Percentiles rank a stretch among this genome's conserved stretches.
These are phyloP conservation scores for Trichoderma pleuroti DNA, from an alignment of 2,329 filamentous ascomycete genomes.

Conservation along the genomic window DNA sequence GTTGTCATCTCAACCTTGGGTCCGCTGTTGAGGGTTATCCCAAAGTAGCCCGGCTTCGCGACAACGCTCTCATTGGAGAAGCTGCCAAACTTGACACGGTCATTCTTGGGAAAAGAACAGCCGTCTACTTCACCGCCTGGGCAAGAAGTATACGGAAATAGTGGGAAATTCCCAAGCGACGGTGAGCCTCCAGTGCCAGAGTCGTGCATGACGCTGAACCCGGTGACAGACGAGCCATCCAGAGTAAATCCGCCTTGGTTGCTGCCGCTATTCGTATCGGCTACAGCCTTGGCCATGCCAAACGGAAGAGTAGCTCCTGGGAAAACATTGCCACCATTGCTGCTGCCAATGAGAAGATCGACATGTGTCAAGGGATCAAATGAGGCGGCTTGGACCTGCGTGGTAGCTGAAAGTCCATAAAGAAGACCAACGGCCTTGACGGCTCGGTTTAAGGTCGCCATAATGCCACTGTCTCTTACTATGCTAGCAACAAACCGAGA, in stretches of 20 bases:
- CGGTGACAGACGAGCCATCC: slow-evolving; percentile 47
- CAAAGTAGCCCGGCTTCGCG: slow-evolving; percentile 63
- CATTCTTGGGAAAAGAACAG: slow-evolving; percentile 56
- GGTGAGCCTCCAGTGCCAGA: slow-evolving; percentile 56
- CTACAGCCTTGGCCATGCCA: slow-evolving; percentile 55
- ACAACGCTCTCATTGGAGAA: slow-evolving; percentile 51
- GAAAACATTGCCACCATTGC: slow-evolving; percentile 40
- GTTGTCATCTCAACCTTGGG: slow-evolving; percentile 65
- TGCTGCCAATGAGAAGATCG: slow-evolving; percentile 37
- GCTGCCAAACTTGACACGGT: slow-evolving; percentile 37
- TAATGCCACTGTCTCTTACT: not conserved
- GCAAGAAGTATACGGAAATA: slow-evolving; percentile 65
- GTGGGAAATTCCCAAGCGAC: slow-evolving; percentile 69
- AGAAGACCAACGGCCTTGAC: not conserved
- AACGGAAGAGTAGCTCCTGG: slow-evolving; percentile 43
- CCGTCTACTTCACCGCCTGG: slow-evolving; percentile 57
- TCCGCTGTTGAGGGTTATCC: slow-evolving; percentile 54
- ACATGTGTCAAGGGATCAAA: slow-evolving; percentile 31
- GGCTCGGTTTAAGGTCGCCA: not conserved
- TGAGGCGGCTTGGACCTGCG: not conserved
- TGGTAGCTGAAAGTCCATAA: not conserved
- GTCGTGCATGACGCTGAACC: slow-evolving; percentile 58
- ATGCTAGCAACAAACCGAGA: not conserved
- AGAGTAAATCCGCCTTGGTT: slow-evolving; percentile 57
- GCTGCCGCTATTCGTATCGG: slow-evolving; percentile 43